Evolutionary conservation across 768 basidiomycete genomes (phyloP).

Genomic region (Suillus fuscotomentosus): DNA sequence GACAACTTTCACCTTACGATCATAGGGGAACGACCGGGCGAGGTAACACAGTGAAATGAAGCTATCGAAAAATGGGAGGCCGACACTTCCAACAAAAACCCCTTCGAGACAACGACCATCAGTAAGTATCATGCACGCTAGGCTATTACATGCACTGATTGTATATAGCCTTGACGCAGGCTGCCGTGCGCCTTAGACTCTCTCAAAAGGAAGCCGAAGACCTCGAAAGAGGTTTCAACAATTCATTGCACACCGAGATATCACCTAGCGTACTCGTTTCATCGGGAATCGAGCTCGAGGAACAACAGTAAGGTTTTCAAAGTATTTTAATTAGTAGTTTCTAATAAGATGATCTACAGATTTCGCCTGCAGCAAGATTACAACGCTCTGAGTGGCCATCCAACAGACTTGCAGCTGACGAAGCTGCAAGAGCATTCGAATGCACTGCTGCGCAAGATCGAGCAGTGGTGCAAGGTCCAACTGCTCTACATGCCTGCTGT

Average conservation of each 20-base stretch:
- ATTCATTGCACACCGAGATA: too few relatives aligned
- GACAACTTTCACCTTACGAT: background rate
- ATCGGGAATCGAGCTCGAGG: too few relatives aligned
- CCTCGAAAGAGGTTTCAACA: too few relatives aligned
- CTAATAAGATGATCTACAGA: background rate
- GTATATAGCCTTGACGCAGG: too few relatives aligned
- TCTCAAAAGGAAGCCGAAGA: too few relatives aligned
- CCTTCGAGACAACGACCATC: slow-evolving; percentile 12
- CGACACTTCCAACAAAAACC: slow-evolving; percentile 18
- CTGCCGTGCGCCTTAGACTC: too few relatives aligned
- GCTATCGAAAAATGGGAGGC: slow-evolving; percentile 21
- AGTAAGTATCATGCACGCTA: slow-evolving; percentile 3
- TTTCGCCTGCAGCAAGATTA: background rate
- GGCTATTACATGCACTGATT: background rate
- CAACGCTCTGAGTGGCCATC: slow-evolving; percentile 13
- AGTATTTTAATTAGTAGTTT: background rate
- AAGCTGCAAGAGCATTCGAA: slow-evolving; percentile 25
- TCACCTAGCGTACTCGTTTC: too few relatives aligned
- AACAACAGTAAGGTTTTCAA: too few relatives aligned
- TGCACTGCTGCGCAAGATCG: slow-evolving; percentile 20
- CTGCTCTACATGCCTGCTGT: slow-evolving; percentile 26
- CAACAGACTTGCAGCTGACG: slow-evolving; percentile 26
- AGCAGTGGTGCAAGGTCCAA: slow-evolving; percentile 27
- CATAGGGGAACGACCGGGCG: background rate
- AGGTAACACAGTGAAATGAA: slow-evolving; percentile 16